Percentiles rank a stretch among this genome's conserved stretches.
These are phyloP conservation scores for Kalanchoe fedtschenkoi DNA, from an alignment of 164 flowering plant species.

Conservation along the genomic window DNA sequence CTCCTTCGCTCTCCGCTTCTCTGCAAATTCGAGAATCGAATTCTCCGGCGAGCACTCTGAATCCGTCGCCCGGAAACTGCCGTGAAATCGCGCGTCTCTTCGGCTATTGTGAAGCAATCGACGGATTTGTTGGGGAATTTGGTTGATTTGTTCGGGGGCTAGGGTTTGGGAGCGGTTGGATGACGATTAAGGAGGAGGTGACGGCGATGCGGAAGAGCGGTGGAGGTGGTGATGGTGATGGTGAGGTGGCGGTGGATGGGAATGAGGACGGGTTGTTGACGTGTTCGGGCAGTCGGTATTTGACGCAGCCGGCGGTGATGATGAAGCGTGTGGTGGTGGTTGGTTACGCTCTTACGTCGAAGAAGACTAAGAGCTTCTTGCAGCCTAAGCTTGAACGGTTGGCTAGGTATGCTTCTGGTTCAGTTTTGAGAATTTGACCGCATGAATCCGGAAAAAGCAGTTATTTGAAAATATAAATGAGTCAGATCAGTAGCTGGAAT, in stretches of 20 bases:
- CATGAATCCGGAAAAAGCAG: too few relatives aligned
- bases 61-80: background rate
- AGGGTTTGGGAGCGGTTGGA: background rate
- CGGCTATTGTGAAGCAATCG: background rate
- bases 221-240: slow-evolving; percentile 2
- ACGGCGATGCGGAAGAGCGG: slow-evolving; percentile 19
- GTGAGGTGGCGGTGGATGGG: background rate
- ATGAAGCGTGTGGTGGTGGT: slow-evolving; percentile 23
- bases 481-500: too few relatives aligned
- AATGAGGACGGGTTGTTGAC: slow-evolving; percentile 8
- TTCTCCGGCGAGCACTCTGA: background rate
- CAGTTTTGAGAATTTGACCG: too few relatives aligned
- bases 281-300: background rate
- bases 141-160: background rate
- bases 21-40: background rate
- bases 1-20: background rate
- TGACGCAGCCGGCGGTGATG: background rate
- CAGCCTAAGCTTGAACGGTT: slow-evolving; percentile 43
- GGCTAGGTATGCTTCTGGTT: slow-evolving; percentile 27
- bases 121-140: background rate
- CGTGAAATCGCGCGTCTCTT: too few relatives aligned
- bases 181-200: background rate
- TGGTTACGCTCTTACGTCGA: slow-evolving; percentile 54
- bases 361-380: slow-evolving; percentile 48
- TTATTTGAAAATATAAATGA: background rate